phyloP scores from a whole-genome alignment of 495 filamentous ascomycete species.

The Neurospora tetrasperma region DNA sequence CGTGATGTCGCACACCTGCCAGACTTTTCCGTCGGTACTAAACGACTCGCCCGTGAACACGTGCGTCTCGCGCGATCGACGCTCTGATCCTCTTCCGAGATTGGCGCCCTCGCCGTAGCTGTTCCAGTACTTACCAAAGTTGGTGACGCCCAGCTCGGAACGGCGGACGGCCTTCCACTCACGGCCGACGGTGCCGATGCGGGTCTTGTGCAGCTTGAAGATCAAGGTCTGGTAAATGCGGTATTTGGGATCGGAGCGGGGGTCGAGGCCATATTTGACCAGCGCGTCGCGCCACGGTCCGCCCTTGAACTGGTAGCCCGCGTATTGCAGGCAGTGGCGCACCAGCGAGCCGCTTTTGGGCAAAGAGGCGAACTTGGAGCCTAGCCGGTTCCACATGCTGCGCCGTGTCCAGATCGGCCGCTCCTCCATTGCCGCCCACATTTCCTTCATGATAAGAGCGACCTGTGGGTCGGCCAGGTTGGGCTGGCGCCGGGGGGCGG shows the following conservation, averaged over 20 bases:
- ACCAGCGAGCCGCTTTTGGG: conserved; percentile 40
- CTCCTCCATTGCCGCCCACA: conserved; percentile 52
- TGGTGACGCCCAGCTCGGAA: conserved; percentile 20
- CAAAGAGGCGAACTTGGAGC: conserved; percentile 31
- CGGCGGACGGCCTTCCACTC: conserved; percentile 32
- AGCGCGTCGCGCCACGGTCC: conserved; percentile 88
- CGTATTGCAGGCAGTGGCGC: conserved; percentile 58
- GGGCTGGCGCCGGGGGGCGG: conserved; percentile 24
- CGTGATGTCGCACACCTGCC: conserved; percentile 86
- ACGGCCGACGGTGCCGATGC: conserved; percentile 33
- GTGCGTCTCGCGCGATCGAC: conserved; percentile 45
- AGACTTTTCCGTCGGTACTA: conserved; percentile 67
- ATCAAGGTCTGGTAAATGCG: conserved; percentile 79
- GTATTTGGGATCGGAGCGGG: conserved; percentile 60
- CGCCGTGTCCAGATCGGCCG: conserved; percentile 83
- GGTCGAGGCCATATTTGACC: conserved; percentile 76
- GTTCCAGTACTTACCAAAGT: conserved; percentile 25
- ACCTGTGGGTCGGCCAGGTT: conserved; percentile 40
- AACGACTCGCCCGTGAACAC: conserved; percentile 68
- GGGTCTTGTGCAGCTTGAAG: conserved; percentile 50
- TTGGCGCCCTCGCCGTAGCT: conserved; percentile 22
- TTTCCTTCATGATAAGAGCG: conserved; percentile 45
- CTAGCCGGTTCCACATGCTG: conserved; percentile 58
- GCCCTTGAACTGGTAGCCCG: conserved; percentile 78
- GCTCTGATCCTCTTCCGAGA: conserved; percentile 3